Evolutionary conservation across 345 rosid species (phyloP), one percentile per base, ranked within the genome.

Genomic region (Cochlearia excelsa): DNA sequence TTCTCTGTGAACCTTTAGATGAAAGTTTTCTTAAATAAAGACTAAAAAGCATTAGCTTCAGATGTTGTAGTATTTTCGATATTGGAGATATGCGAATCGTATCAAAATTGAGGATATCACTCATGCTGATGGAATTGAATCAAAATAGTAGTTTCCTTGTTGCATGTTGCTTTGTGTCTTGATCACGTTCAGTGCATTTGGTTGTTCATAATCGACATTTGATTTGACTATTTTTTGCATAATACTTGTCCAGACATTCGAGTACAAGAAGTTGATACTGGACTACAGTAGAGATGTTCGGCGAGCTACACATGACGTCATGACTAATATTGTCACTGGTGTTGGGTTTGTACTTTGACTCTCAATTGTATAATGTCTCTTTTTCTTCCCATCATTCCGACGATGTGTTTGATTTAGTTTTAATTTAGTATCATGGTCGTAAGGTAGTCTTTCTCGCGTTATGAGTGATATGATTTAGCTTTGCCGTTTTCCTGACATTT

Each of bases 251-350:
- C 72, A 92, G 97, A 85, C 83, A 33, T 92, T 88, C 70, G 91
- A 88, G 70, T 89, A 89, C 85, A 89, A 83, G 79, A 86, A 80
- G 82, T 68, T 92, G 70, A 67, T 92, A 74, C 44, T 92, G 76
- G 99, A 92, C 70, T 92, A 86, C 63, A 92, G 73, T 58, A 85
- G 95, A 77, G 99, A 92, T 55, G 97, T 92, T 76, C 94, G 99
- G 47, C 94, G 89, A 59, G 89, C 88, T 70, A 86, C 95, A 2
- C 84, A 87, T 69, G 97, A 86, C 31, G 75, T 87, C 60, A 92
- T 89, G 99, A 75, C 78, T 66, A 80, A 68, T 74, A 77, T 92
- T 73, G 94, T 86, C 63, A 67, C 70, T 58, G 70, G 82, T 57
- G 80, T 85, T 7, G 94, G 99, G 99, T 92, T 80, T 49, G 88